Conservation (phyloP, 164 flowering plant genomes). For the Nymphaea thermarum region DNA sequence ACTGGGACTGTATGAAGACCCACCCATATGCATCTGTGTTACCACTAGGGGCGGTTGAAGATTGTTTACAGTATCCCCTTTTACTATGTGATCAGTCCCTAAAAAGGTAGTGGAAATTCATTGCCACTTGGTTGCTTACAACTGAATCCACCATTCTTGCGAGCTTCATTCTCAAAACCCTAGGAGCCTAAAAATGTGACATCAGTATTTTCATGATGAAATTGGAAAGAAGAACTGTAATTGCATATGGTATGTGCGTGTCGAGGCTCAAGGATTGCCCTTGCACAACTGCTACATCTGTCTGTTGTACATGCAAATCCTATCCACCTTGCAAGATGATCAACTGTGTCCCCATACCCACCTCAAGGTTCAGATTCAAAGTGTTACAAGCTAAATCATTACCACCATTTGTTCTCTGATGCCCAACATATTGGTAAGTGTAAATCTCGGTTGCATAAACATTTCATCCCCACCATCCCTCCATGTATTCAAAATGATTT, state of each 20-base stretch:
- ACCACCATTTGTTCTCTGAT: conserved; percentile 15
- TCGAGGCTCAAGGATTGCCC: conserved; percentile 61
- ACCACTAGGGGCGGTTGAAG: conserved; percentile 12
- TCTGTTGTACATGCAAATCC: conserved; percentile 16
- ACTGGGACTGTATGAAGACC: conserved; percentile 15
- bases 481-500: conserved; percentile 35
- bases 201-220: conserved; percentile 24
- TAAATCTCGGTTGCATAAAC: conserved; percentile 31
- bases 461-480: conserved; percentile 50
- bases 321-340: conserved; percentile 27
- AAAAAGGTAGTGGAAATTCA: too few relatives aligned
- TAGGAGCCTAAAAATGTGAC: conserved; percentile 27
- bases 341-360: conserved; percentile 19
- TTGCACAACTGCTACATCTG: conserved; percentile 8
- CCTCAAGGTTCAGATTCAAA: conserved; percentile 20
- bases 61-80: conserved; percentile 19
- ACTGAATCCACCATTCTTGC: too few relatives aligned
- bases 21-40: conserved; percentile 17
- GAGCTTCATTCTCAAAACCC: background rate
- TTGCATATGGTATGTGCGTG: conserved; percentile 37
- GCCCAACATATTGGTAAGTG: conserved; percentile 16
- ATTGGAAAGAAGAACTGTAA: conserved; percentile 28
- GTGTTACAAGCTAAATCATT: conserved; percentile 16
- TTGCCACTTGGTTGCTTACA: too few relatives aligned
- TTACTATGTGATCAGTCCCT: conserved; percentile 10